Conservation (phyloP, 257 asterid species). For the Echites panduratus region DNA sequence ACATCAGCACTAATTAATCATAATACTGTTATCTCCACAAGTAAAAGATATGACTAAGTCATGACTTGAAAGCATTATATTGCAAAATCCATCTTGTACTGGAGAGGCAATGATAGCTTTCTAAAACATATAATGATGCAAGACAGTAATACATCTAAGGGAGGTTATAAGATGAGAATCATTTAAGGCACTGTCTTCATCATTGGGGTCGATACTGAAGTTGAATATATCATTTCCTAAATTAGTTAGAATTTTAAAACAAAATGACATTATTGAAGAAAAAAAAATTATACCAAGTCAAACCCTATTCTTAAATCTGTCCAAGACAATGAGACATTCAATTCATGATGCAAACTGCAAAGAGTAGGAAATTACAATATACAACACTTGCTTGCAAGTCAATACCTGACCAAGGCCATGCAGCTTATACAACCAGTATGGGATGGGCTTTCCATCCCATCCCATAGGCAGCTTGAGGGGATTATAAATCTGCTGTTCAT, state of each 20-base stretch:
- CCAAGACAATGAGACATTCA: too few relatives aligned
- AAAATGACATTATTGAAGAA: too few relatives aligned
- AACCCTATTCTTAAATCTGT: too few relatives aligned
- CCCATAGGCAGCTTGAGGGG: constrained; percentile 99
- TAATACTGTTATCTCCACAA: background rate
- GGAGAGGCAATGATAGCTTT: background rate
- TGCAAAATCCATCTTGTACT: background rate
- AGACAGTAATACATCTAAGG: background rate
- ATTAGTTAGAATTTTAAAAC: too few relatives aligned
- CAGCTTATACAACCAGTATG: constrained; percentile 97
- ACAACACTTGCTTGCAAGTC: background rate
- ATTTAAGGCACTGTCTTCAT: background rate
- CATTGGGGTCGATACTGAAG: background rate
- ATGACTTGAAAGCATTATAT: background rate
- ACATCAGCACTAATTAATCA: background rate
- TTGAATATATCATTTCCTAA: too few relatives aligned
- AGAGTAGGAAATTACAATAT: too few relatives aligned
- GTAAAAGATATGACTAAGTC: background rate
- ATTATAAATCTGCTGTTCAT: constrained; percentile 94
- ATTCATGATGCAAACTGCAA: too few relatives aligned
- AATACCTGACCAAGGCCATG: constrained; percentile 99
- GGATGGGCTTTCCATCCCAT: constrained; percentile 98
- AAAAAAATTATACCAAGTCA: too few relatives aligned
- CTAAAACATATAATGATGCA: background rate
- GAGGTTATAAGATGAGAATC: constrained; percentile 1